Conservation (phyloP, 306 rosid species). For the Rosa chinensis region DNA sequence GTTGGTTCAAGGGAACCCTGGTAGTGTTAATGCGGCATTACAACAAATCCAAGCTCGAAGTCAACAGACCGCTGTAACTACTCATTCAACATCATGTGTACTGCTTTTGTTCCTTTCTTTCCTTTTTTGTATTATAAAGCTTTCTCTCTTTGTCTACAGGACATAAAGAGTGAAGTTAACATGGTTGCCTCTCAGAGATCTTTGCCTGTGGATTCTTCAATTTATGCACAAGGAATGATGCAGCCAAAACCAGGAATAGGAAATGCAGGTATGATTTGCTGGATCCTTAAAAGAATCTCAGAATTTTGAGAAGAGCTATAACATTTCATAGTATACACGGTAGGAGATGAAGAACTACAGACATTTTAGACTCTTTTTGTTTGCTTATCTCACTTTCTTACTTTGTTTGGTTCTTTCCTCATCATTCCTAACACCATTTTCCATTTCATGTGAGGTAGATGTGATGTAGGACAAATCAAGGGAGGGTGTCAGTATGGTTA, state of each 20-base stretch:
- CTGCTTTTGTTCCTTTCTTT: constrained; percentile 13
- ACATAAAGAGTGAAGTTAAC: constrained; percentile 69
- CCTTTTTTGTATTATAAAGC: constrained; percentile 10
- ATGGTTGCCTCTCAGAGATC: constrained; percentile 75
- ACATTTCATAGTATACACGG: too few species aligned
- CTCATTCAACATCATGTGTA: constrained; percentile 15
- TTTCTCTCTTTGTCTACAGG: constrained; percentile 39
- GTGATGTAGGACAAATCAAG: too few species aligned
- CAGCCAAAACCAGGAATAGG: constrained; percentile 84
- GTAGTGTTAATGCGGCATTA: constrained; percentile 74
- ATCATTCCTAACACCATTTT: not conserved
- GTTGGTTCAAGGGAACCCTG: constrained; percentile 80
- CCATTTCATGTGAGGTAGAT: too few species aligned
- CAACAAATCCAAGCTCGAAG: constrained; percentile 87
- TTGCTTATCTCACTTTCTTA: not conserved
- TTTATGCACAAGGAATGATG: constrained; percentile 77
- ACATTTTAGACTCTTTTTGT: not conserved
- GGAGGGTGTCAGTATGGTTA: too few species aligned
- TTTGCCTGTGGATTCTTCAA: constrained; percentile 77
- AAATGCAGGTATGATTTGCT: constrained; percentile 54
- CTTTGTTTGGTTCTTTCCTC: not conserved
- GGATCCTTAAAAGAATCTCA: not conserved
- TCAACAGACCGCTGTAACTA: constrained; percentile 63
- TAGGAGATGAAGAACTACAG: not conserved
- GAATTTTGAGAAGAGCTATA: not conserved